These are phyloP conservation scores for Chrysosporium keratinophilum DNA, from an alignment of 2,329 filamentous ascomycete genomes.

Conservation along the genomic window DNA sequence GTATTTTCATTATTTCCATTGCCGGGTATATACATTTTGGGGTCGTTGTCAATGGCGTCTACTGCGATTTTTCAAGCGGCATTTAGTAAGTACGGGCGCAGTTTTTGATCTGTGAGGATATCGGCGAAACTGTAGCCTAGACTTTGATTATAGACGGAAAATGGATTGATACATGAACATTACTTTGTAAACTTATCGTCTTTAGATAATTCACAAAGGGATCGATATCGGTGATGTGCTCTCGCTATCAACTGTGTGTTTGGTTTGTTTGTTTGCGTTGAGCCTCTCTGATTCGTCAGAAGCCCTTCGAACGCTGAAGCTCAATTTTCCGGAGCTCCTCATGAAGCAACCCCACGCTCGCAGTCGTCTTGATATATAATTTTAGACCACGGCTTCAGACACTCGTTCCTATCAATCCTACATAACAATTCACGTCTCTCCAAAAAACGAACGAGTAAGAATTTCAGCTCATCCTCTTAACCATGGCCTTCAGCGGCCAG, in stretches of 20 bases:
- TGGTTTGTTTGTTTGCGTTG: slow-evolving; percentile 1
- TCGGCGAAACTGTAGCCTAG: background rate
- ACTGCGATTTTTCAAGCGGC: background rate
- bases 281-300: slow-evolving; percentile 5
- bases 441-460: background rate
- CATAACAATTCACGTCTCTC: background rate
- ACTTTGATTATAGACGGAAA: background rate
- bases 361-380: background rate
- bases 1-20: background rate
- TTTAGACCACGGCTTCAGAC: background rate
- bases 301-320: slow-evolving; percentile 1
- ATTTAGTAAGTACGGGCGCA: background rate
- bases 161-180: background rate
- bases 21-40: background rate
- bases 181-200: background rate
- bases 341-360: slow-evolving; percentile 10
- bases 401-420: background rate
- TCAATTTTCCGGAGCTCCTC: slow-evolving; percentile 12
- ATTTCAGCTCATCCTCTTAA: slow-evolving; percentile 17
- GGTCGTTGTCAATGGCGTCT: background rate
- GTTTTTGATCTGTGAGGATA: background rate
- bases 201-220: background rate
- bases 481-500: slow-evolving; percentile 93
- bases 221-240: background rate
- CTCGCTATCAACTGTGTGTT: background rate